Conservation (phyloP, 352 stramenopile species). For the Pythium folliculosum region DNA sequence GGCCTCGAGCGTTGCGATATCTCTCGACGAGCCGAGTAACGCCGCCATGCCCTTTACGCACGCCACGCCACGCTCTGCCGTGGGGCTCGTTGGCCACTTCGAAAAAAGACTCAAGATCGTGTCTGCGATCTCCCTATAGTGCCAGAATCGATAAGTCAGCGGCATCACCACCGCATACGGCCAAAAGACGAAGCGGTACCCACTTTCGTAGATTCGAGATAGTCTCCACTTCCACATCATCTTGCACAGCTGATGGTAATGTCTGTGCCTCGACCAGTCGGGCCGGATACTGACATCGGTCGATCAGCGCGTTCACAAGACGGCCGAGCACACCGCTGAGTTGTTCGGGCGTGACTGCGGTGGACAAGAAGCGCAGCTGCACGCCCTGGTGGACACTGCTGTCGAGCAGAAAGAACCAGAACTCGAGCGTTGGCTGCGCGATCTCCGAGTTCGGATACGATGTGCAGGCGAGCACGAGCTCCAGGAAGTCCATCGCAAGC, state of each 20-base stretch:
- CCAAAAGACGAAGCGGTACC: conserved; percentile 1
- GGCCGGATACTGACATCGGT: conserved; percentile 60
- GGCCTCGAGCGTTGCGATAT: conserved; percentile 66
- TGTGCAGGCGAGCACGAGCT: conserved; percentile 66
- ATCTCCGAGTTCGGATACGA: conserved; percentile 54
- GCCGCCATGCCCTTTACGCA: conserved; percentile 66
- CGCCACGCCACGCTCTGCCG: conserved; percentile 38
- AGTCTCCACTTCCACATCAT: conserved; percentile 61
- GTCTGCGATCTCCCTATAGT: conserved; percentile 74
- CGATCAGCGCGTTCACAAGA: conserved; percentile 70
- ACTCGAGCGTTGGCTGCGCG: conserved; percentile 75
- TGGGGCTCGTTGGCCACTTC: conserved; percentile 64
- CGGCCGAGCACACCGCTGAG: conserved; percentile 51
- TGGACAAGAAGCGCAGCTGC: conserved; percentile 44
- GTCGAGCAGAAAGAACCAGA: conserved; percentile 89
- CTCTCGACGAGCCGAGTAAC: conserved; percentile 46
- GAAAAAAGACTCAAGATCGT: conserved; percentile 80
- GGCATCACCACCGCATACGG: not conserved
- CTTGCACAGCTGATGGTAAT: conserved; percentile 37
- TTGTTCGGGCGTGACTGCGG: conserved; percentile 31
- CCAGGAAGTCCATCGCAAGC: conserved; percentile 41
- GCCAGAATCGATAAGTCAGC: not conserved
- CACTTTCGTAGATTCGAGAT: conserved; percentile 60
- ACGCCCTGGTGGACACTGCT: conserved; percentile 45
- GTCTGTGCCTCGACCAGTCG: conserved; percentile 58